Evolutionary conservation across 352 stramenopile species (phyloP).

Genomic region (Phytophthora litchii): DNA sequence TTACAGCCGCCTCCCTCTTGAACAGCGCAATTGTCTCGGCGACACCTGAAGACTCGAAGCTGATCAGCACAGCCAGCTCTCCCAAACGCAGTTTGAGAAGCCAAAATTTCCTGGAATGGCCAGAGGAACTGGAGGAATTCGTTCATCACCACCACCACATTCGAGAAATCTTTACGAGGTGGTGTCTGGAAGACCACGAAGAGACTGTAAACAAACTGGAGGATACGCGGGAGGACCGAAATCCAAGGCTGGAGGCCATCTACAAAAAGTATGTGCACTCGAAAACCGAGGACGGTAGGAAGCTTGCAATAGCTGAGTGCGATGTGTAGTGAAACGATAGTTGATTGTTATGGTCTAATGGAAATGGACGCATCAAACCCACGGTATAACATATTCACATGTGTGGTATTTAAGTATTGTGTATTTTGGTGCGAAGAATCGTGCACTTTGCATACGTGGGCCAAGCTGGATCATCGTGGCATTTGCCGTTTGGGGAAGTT

Average conservation of each 20-base stretch:
- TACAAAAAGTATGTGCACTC: slow-evolving; percentile 4
- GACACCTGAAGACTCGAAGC: background rate
- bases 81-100: slow-evolving; percentile 14
- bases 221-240: background rate
- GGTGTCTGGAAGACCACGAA: slow-evolving; percentile 23
- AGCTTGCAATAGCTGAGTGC: slow-evolving; percentile 10
- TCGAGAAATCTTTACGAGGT: slow-evolving; percentile 15
- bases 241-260: background rate
- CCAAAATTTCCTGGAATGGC: slow-evolving; percentile 14
- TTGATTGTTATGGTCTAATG: no score
- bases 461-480: no score
- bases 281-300: slow-evolving; percentile 6
- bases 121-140: slow-evolving; percentile 14
- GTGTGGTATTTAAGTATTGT: no score
- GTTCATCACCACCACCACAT: slow-evolving; percentile 20
- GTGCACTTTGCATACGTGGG: no score
- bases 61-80: background rate
- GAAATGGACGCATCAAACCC: no score
- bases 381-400: no score
- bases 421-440: no score
- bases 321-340: slow-evolving; percentile 7
- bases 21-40: background rate
- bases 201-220: slow-evolving; percentile 1
- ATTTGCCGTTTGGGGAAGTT: no score
- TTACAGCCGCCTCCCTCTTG: background rate